These are phyloP conservation scores for Nicotiana rustica DNA, from an alignment of 305 asterid genomes.

Conservation along the genomic window DNA sequence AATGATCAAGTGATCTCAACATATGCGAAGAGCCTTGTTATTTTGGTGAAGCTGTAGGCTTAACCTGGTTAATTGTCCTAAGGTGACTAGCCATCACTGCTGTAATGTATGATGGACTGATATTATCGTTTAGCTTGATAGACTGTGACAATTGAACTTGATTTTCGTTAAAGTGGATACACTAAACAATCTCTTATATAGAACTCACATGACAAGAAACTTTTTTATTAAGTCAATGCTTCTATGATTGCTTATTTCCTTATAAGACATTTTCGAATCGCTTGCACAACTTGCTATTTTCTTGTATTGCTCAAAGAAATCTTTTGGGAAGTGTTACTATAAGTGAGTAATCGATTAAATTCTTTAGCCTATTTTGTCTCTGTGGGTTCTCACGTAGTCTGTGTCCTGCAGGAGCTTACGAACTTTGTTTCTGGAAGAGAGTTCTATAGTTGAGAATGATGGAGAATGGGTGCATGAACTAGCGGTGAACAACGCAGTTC, in stretches of 20 bases:
- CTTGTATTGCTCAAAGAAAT: background rate
- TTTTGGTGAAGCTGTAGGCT: constrained; percentile 26
- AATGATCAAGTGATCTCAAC: constrained; percentile 14
- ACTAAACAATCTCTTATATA: constrained; percentile 11
- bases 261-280: background rate
- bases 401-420: constrained; percentile 64
- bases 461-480: constrained; percentile 91
- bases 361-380: constrained; percentile 9
- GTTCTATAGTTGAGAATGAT: constrained; percentile 65
- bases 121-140: background rate
- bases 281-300: background rate
- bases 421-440: constrained; percentile 81
- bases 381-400: constrained; percentile 29
- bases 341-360: background rate
- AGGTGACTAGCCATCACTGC: constrained; percentile 21
- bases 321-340: background rate
- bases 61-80: background rate
- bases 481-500: constrained; percentile 69
- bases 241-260: background rate
- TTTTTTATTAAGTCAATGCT: constrained; percentile 9
- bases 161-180: background rate
- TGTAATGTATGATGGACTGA: constrained; percentile 14
- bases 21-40: background rate
- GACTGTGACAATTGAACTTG: constrained; percentile 25
- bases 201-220: background rate